phyloP scores from a whole-genome alignment of 768 basidiomycete species.

The Pisolithus sp. region DNA sequence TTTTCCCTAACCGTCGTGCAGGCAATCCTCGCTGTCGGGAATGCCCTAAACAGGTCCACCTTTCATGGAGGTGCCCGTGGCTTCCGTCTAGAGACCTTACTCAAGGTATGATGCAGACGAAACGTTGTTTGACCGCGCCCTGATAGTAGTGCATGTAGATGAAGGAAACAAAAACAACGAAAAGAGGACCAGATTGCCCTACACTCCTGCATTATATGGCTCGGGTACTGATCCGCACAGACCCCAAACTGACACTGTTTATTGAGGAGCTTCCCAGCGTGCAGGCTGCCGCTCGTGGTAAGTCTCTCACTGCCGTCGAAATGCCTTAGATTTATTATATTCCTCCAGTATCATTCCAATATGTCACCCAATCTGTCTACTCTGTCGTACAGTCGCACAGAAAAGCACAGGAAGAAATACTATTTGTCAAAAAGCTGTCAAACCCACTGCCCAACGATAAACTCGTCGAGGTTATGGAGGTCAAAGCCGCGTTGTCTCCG shows the following conservation, averaged over 20 bases:
- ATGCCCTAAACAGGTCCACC: conserved; percentile 72
- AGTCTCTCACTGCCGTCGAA: background rate
- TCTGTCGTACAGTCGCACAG: conserved; percentile 49
- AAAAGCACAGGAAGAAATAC: conserved; percentile 54
- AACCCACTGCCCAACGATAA: conserved; percentile 41
- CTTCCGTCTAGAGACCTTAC: conserved; percentile 75
- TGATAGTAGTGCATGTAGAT: conserved; percentile 40
- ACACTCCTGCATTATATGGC: conserved; percentile 92
- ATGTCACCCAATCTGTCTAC: conserved; percentile 53
- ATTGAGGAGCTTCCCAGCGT: conserved; percentile 76
- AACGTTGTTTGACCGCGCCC: background rate
- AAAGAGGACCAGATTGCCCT: conserved; percentile 63
- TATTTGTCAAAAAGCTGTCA: conserved; percentile 29
- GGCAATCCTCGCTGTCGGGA: conserved; percentile 74
- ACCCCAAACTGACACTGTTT: conserved; percentile 62
- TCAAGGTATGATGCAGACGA: conserved; percentile 56
- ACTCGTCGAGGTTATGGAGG: conserved; percentile 69
- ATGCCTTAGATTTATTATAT: background rate
- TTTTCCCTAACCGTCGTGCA: conserved; percentile 20
- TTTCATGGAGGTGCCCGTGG: conserved; percentile 82
- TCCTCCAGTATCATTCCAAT: conserved; percentile 64
- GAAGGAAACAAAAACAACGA: conserved; percentile 76
- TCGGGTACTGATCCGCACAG: conserved; percentile 57
- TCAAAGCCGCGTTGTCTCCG: conserved; percentile 14
- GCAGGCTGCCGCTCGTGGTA: conserved; percentile 79